phyloP scores from a whole-genome alignment of 179 eudicot species.

The Camellia oleifera region DNA sequence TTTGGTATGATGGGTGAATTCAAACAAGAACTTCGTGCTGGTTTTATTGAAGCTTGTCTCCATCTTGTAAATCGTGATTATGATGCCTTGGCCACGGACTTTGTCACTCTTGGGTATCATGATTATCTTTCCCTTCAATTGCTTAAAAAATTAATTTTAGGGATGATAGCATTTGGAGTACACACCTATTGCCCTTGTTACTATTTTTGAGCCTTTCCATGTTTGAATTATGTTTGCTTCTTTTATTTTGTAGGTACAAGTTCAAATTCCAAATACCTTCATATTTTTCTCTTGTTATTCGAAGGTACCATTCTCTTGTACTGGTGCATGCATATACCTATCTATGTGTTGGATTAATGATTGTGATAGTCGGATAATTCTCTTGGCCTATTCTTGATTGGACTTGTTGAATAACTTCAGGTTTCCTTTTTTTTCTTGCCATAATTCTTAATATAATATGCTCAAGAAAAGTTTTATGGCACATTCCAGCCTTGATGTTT shows the following conservation, averaged over 20 bases:
- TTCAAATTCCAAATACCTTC: conserved; percentile 94
- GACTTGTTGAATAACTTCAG: too few relatives aligned
- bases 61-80: conserved; percentile 95
- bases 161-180: neutral
- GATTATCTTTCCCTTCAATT: conserved; percentile 14
- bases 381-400: neutral
- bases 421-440: neutral
- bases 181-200: neutral
- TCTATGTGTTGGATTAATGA: neutral
- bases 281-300: conserved; percentile 84
- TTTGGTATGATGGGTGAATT: conserved; percentile 99
- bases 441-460: neutral
- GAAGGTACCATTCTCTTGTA: conserved; percentile 52
- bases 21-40: conserved; percentile 88
- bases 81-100: conserved; percentile 85
- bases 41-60: conserved; percentile 96
- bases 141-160: neutral
- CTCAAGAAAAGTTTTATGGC: conserved; percentile 1
- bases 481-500: conserved; percentile 75
- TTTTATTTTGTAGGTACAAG: conserved; percentile 64
- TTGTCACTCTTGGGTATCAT: conserved; percentile 87
- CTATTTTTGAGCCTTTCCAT: neutral
- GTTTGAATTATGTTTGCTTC: conserved; percentile 4
- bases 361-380: too few relatives aligned
- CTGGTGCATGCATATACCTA: neutral